A percentile compares a stretch with the other conserved stretches of the same genome.
Evolutionary conservation across 73 alveolate genomes (phyloP).

Genomic region (Uronychia setigera): DNA sequence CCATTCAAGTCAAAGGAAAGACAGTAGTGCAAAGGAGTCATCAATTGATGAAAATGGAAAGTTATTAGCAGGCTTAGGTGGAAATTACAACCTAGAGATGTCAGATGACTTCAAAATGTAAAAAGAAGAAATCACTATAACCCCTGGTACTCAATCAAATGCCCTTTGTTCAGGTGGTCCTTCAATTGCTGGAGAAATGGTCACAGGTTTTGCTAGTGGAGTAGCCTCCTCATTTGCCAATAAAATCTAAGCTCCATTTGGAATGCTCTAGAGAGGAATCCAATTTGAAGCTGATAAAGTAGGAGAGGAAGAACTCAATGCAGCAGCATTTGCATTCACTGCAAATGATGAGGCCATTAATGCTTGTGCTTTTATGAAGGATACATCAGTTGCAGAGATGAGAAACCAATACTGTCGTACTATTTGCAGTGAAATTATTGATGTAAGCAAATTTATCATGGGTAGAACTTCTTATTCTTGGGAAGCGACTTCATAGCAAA

Average conservation of each 20-base stretch:
- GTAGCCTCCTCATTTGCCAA: no score
- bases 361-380: neutral
- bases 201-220: no score
- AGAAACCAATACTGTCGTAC: constrained; percentile 39
- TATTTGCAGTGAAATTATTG: constrained; percentile 75
- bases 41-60: neutral
- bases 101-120: neutral
- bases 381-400: constrained; percentile 24
- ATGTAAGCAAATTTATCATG: constrained; percentile 3
- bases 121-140: neutral
- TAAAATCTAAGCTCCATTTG: neutral
- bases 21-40: neutral
- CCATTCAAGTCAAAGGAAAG: neutral
- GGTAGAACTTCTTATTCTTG: constrained; percentile 61
- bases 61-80: neutral
- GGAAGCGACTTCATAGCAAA: constrained; percentile 85
- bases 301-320: neutral
- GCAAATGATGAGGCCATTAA: neutral
- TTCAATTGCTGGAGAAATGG: no score
- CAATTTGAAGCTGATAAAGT: neutral
- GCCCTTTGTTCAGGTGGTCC: no score
- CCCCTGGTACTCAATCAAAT: no score
- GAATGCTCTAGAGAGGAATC: neutral
- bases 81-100: neutral
- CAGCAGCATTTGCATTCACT: neutral